Evolutionary conservation across 2,329 filamentous ascomycete species (phyloP), one percentile per base, ranked within the genome.

Genomic region (Fonsecaea nubica): DNA sequence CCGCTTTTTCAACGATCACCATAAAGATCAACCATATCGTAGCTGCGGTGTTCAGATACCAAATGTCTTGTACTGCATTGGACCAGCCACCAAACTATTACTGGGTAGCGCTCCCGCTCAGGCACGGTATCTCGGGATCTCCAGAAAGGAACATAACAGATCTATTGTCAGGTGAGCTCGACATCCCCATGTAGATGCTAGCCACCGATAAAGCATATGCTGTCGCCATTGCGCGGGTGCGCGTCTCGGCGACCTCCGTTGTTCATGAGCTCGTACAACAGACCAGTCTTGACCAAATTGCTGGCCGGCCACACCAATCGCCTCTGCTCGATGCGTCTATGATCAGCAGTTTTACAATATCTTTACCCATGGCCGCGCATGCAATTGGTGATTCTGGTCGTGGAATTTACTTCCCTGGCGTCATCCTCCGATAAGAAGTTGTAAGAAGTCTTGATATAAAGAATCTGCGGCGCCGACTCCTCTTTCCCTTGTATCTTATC

Each of bases 171-270:
- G 58, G 58, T 61, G 58, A 61, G 45, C 15, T 3, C 33, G 45
- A 25, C 45, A 50, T 25, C 45, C 18, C 45, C 3, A 25, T 30
- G 18, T 21, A 50, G 45, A 50, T 30, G 12, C 45, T 50, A 50
- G 18, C 18, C 45, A 13, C 18, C 18, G 62, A 64, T 64, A 38
- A 59, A 45, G 48, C 21, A 50, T 36, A 18, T 33, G 40, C 40
- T 21, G 32, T 30, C 32, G 48, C 18, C 21, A 35, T 45, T 35
- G 18, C 18, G 48, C 48, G 35, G 45, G 30, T 32, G 36, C 64
- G 59, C 64, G 36, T 36, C n/a, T 68, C 68, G 68, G 68, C 68
- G 68, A 68, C 50, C 68, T 70, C 68, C 68, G 68, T 45, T 35
- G 58, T 40, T 36, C 30, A 55, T 42, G 35, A 50, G 45, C 56